These are phyloP conservation scores for Daldinia decipiens DNA, from an alignment of 495 filamentous ascomycete genomes.

Conservation along the genomic window DNA sequence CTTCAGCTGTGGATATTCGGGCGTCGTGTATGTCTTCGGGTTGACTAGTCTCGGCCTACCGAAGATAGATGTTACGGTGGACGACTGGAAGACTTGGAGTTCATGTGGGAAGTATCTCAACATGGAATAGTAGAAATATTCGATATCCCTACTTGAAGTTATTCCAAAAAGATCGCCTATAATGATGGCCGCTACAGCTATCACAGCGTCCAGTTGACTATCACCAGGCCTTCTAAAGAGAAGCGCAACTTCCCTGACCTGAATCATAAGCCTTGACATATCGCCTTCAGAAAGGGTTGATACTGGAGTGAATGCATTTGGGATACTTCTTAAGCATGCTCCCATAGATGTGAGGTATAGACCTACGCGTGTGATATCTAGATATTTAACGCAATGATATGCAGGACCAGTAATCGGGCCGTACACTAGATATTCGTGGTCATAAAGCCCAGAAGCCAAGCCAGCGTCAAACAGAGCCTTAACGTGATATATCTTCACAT, in stretches of 20 bases:
- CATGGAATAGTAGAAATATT: not conserved
- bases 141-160: not conserved
- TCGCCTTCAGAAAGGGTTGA: not conserved
- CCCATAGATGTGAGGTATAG: not conserved
- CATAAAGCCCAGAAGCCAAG: not conserved
- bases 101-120: not conserved
- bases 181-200: not conserved
- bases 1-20: not conserved
- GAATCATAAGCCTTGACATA: not conserved
- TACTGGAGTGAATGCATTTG: too few relatives aligned
- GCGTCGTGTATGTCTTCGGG: not conserved
- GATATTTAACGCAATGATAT: slow-evolving; percentile 18
- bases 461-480: not conserved
- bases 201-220: not conserved
- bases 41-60: not conserved
- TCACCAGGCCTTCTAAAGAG: not conserved
- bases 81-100: not conserved
- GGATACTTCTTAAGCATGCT: not conserved
- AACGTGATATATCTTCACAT: slow-evolving; percentile 28
- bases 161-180: not conserved
- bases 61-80: not conserved
- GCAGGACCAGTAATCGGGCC: slow-evolving; percentile 22
- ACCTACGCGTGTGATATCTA: not conserved
- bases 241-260: not conserved
- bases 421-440: slow-evolving; percentile 21